Conservation (phyloP, 2,329 filamentous ascomycete species). For the Sporothrix inflata region DNA sequence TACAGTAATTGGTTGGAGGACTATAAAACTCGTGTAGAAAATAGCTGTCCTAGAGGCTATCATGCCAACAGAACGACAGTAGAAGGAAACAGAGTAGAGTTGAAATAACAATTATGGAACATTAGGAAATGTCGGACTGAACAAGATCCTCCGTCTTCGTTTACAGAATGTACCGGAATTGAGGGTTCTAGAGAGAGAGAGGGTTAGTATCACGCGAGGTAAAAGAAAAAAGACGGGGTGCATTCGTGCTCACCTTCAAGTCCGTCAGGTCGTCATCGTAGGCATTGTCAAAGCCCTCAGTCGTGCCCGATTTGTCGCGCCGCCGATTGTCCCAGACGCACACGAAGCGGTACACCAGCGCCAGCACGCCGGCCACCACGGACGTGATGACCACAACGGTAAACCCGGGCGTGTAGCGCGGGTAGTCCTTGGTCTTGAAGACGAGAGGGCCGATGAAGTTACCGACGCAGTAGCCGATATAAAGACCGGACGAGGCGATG, state of each 20-base stretch:
- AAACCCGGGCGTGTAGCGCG: constrained; percentile 46
- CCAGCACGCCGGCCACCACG: constrained; percentile 37
- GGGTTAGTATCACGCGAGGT: too few species aligned
- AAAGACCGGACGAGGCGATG: constrained; percentile 52
- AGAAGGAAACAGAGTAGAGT: neutral
- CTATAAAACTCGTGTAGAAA: neutral
- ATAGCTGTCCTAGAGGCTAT: neutral
- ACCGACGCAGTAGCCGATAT: constrained; percentile 53
- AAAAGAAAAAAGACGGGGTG: too few species aligned
- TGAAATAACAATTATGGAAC: neutral
- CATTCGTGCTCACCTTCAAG: constrained; percentile 31
- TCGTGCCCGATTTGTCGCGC: constrained; percentile 47
- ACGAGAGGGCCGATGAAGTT: constrained; percentile 48
- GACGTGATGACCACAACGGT: constrained; percentile 44
- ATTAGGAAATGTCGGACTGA: neutral
- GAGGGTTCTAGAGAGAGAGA: constrained; percentile 31
- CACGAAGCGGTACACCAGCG: constrained; percentile 49
- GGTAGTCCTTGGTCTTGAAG: constrained; percentile 40
- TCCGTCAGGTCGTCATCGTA: constrained; percentile 58
- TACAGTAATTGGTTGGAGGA: neutral
- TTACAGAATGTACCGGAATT: constrained; percentile 37
- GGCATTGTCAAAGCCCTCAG: constrained; percentile 56
- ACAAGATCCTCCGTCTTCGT: neutral
- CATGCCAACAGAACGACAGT: neutral
- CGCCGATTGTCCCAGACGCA: constrained; percentile 50